Percentiles rank a stretch among this genome's conserved stretches.
Evolutionary conservation across 2,329 filamentous ascomycete genomes (phyloP).

Genomic region (Colletotrichum melonis): DNA sequence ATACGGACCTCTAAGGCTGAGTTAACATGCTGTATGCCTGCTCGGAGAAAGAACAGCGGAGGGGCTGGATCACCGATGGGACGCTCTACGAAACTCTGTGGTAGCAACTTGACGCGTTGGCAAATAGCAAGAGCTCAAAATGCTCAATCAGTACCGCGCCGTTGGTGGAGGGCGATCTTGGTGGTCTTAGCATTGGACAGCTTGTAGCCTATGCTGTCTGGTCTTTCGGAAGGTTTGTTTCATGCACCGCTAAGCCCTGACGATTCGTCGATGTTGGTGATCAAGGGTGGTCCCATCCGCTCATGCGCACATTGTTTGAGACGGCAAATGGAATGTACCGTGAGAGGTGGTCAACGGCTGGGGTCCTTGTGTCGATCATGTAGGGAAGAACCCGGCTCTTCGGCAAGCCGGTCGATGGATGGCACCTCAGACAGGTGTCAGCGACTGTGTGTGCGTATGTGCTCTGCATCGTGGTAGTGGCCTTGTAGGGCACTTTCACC

Average conservation of each 20-base stretch:
- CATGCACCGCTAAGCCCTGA: conserved; percentile 25
- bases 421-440: conserved; percentile 29
- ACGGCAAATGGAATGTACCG: conserved; percentile 7
- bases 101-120: neutral
- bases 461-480: neutral
- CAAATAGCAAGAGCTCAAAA: neutral
- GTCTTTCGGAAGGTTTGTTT: conserved; percentile 33
- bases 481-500: neutral
- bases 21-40: conserved; percentile 18
- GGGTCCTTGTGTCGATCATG: neutral
- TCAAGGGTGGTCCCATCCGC: conserved; percentile 13
- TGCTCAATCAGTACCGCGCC: neutral
- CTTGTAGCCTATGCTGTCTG: conserved; percentile 9
- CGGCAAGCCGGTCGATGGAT: conserved; percentile 17
- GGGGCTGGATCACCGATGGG: conserved; percentile 31
- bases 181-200: conserved; percentile 9
- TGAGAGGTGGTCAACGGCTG: neutral
- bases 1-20: conserved; percentile 2
- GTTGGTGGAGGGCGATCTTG: conserved; percentile 7
- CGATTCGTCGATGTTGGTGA: neutral
- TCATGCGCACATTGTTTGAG: conserved; percentile 32
- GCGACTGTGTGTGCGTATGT: neutral
- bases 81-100: conserved; percentile 29
- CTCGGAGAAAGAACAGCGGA: neutral
- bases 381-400: conserved; percentile 13